Evolutionary conservation across 208 protist genomes (phyloP).

Genomic region (Leishmania guyanensis): DNA sequence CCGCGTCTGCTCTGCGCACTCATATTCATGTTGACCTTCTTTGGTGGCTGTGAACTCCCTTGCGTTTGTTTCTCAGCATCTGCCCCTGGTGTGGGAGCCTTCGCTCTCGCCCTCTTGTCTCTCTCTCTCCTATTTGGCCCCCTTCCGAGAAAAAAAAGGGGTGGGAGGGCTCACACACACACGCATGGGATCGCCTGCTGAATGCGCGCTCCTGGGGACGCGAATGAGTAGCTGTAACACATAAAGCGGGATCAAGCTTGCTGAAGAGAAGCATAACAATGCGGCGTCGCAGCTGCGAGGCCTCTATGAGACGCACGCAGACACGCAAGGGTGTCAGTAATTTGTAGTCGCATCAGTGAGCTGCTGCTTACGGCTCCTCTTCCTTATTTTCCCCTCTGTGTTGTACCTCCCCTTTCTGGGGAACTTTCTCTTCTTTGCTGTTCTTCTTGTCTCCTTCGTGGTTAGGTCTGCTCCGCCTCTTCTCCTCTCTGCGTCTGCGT

Average conservation of each 20-base stretch:
- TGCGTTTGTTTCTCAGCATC: neutral
- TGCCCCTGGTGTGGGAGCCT: neutral
- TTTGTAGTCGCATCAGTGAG: neutral
- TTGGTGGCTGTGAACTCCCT: neutral
- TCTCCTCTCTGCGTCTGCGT: neutral
- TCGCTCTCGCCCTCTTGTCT: neutral
- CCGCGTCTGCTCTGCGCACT: constrained; percentile 5
- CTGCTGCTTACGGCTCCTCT: neutral
- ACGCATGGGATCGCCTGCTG: neutral
- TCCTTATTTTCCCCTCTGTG: too few species aligned
- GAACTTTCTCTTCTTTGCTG: neutral
- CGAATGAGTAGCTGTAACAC: neutral
- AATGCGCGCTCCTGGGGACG: neutral
- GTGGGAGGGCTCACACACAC: neutral
- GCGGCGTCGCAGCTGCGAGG: neutral
- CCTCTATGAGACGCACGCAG: neutral
- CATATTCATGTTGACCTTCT: neutral
- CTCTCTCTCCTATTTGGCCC: neutral
- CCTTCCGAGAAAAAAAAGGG: too few species aligned
- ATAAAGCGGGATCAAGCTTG: neutral
- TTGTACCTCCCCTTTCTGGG: neutral
- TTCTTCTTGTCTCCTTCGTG: neutral
- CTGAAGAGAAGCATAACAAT: neutral
- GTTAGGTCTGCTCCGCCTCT: neutral
- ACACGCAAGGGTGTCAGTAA: neutral